Conservation (phyloP, 192 early-diverging fungal species). For the Obelidium mucronatum region DNA sequence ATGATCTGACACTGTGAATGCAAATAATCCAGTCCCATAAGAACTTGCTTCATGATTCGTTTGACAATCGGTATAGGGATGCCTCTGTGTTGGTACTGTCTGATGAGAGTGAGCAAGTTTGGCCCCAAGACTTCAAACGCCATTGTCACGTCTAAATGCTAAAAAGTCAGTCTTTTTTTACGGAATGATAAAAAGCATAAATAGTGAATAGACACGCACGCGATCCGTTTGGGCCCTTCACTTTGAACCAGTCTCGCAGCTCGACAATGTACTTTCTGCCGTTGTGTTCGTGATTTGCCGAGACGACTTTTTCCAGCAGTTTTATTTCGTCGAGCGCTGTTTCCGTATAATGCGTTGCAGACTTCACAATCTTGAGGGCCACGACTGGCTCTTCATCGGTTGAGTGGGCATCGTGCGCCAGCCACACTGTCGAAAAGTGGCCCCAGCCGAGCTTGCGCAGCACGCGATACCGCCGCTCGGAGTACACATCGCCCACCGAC, state of each 20-base stretch:
- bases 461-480: constrained; percentile 79
- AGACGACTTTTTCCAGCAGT: constrained; percentile 82
- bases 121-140: constrained; percentile 97
- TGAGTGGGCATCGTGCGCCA: constrained; percentile 54
- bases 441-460: constrained; percentile 98
- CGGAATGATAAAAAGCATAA: neutral
- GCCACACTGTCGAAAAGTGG: constrained; percentile 98
- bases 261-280: constrained; percentile 80
- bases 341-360: constrained; percentile 93
- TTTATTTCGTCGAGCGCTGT: constrained; percentile 97
- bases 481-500: constrained; percentile 81
- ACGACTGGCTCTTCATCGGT: constrained; percentile 77
- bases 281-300: constrained; percentile 62
- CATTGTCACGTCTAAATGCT: constrained; percentile 87
- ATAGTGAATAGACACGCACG: constrained; percentile 45
- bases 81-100: constrained; percentile 81
- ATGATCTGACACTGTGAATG: constrained; percentile 95
- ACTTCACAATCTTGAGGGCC: constrained; percentile 98
- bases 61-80: constrained; percentile 88
- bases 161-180: neutral
- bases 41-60: constrained; percentile 88
- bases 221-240: constrained; percentile 84
- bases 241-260: constrained; percentile 92
- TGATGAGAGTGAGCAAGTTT: constrained; percentile 89
- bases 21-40: constrained; percentile 92